Evolutionary conservation across 208 protist genomes (phyloP).

Genomic region (Trypanosoma mega): DNA sequence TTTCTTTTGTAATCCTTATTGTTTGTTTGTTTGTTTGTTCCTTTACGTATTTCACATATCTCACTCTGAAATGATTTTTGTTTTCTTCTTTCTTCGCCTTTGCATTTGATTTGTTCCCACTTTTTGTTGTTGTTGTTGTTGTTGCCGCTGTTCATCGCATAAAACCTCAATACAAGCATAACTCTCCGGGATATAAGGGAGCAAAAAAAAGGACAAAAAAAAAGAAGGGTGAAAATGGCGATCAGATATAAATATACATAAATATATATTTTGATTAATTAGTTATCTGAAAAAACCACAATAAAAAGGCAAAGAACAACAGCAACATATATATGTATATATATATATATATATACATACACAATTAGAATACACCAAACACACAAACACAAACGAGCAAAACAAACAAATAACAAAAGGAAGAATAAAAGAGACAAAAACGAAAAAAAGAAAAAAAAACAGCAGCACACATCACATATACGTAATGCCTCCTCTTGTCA

Average conservation of each 20-base stretch:
- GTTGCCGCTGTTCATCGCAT: too few species aligned
- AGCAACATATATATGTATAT: neutral
- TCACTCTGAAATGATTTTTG: slow-evolving; percentile 2
- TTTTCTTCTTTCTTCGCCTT: slow-evolving; percentile 11
- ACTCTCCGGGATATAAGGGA: too few species aligned
- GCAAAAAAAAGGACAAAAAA: too few species aligned
- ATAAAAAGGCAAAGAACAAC: neutral
- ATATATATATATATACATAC: slow-evolving; percentile 1
- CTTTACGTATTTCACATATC: neutral
- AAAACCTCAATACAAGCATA: too few species aligned
- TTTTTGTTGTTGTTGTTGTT: too few species aligned
- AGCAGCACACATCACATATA: neutral
- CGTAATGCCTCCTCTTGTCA: neutral
- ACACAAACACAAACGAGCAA: neutral
- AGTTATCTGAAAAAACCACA: too few species aligned
- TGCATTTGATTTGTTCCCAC: neutral
- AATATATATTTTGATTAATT: too few species aligned
- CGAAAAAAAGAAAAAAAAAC: slow-evolving; percentile 11
- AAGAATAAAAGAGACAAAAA: slow-evolving; percentile 2
- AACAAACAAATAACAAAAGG: slow-evolving; percentile 10
- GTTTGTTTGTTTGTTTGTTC: slow-evolving; percentile 4
- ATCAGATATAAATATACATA: too few species aligned
- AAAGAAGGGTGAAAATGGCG: too few species aligned
- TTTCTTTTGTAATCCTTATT: neutral
- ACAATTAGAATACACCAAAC: neutral